These are phyloP conservation scores for Knufia petricola DNA, from an alignment of 2,329 filamentous ascomycete genomes.

Conservation along the genomic window DNA sequence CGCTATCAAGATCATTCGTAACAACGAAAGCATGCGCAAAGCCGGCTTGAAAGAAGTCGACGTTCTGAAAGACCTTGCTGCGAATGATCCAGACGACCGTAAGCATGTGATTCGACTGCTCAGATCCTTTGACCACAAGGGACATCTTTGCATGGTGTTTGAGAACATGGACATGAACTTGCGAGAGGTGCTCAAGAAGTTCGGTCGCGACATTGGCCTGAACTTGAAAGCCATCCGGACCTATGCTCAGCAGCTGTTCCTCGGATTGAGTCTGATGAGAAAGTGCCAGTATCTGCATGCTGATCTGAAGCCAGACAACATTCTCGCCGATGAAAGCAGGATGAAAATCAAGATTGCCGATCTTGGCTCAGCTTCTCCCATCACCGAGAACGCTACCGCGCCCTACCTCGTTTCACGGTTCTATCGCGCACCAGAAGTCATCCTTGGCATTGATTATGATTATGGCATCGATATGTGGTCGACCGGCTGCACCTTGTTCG, in stretches of 20 bases:
- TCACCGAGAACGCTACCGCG: slow-evolving; percentile 82
- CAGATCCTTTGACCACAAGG: slow-evolving; percentile 83
- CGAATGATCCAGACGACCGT: slow-evolving; percentile 76
- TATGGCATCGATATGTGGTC: slow-evolving; percentile 97
- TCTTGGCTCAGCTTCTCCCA: slow-evolving; percentile 88
- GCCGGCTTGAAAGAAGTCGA: slow-evolving; percentile 91
- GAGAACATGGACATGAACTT: slow-evolving; percentile 89
- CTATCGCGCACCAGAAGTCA: slow-evolving; percentile 93
- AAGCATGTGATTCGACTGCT: slow-evolving; percentile 87
- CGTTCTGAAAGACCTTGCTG: slow-evolving; percentile 78
- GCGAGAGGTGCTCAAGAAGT: slow-evolving; percentile 89
- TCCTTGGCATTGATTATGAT: slow-evolving; percentile 91
- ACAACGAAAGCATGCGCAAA: slow-evolving; percentile 85
- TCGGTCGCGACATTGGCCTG: slow-evolving; percentile 87
- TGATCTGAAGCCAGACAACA: slow-evolving; percentile 96
- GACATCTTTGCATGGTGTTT: slow-evolving; percentile 92
- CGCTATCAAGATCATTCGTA: slow-evolving; percentile 95
- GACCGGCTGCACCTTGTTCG: slow-evolving; percentile 91
- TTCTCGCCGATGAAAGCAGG: slow-evolving; percentile 75
- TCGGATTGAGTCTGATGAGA: slow-evolving; percentile 75
- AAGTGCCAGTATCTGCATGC: slow-evolving; percentile 91
- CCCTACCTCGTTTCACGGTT: slow-evolving; percentile 95
- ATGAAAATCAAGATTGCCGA: slow-evolving; percentile 91
- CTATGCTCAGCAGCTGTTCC: slow-evolving; percentile 90
- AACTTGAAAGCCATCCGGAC: slow-evolving; percentile 77